Conservation (phyloP, 257 asterid genomes). For the Jacaranda mimosifolia region DNA sequence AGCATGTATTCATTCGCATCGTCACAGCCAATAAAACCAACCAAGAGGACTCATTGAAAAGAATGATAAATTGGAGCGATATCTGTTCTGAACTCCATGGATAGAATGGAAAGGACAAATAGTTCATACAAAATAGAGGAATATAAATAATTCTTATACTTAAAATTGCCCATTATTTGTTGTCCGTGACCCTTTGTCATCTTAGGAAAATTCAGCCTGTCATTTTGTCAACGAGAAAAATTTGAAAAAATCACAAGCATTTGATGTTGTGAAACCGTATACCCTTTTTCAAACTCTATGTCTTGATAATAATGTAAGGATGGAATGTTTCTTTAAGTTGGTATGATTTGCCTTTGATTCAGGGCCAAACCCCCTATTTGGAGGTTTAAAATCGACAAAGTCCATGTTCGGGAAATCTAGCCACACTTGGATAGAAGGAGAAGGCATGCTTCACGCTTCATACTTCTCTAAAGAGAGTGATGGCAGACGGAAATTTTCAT, state of each 20-base stretch:
- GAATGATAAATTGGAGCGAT: neutral
- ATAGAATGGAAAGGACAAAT: constrained; percentile 10
- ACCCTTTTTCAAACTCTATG: no score
- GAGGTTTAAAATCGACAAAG: constrained; percentile 51
- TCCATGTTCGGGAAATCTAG: constrained; percentile 55
- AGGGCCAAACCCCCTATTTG: constrained; percentile 60
- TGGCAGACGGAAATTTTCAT: constrained; percentile 38
- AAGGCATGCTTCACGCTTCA: constrained; percentile 64
- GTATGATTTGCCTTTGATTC: constrained; percentile 1
- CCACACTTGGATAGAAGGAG: constrained; percentile 62
- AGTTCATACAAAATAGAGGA: neutral
- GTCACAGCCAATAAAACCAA: constrained; percentile 9
- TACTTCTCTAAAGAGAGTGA: constrained; percentile 39
- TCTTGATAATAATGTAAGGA: no score
- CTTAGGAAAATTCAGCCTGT: no score
- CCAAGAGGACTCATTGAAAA: neutral
- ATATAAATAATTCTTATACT: neutral
- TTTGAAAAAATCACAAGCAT: no score
- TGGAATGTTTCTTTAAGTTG: neutral
- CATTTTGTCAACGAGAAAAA: no score
- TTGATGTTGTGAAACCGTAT: no score
- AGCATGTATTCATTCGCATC: neutral
- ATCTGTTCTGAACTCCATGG: neutral
- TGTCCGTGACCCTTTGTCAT: no score
- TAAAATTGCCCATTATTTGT: neutral